A percentile compares a stretch with the other conserved stretches of the same genome.
These are phyloP conservation scores for Apostasia shenzhenica DNA, from an alignment of 106 monocot genomes.

Conservation along the genomic window DNA sequence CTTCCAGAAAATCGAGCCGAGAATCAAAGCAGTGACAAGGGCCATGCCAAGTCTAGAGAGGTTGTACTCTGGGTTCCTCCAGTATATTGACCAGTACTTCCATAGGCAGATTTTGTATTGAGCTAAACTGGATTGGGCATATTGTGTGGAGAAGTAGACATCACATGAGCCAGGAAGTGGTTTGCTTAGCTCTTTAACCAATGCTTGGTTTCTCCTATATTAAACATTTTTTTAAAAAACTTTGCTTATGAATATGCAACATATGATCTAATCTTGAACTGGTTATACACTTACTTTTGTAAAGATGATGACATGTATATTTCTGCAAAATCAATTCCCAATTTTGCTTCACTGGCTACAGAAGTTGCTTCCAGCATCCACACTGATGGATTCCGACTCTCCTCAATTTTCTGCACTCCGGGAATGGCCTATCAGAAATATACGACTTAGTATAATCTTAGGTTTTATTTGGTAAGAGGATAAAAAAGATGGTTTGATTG, in stretches of 20 bases:
- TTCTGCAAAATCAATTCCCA: constrained; percentile 57
- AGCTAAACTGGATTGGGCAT: constrained; percentile 15
- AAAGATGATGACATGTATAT: constrained; percentile 38
- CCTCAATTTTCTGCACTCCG: constrained; percentile 55
- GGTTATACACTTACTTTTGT: constrained; percentile 28
- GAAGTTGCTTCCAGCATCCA: constrained; percentile 82
- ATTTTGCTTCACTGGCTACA: constrained; percentile 37
- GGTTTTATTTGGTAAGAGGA: not conserved
- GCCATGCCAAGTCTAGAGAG: constrained; percentile 35
- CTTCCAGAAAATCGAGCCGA: constrained; percentile 73
- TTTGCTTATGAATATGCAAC: not conserved
- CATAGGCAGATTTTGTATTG: constrained; percentile 48
- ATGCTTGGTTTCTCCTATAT: constrained; percentile 43
- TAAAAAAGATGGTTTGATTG: too few species aligned
- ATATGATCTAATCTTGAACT: not conserved
- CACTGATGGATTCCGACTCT: constrained; percentile 62
- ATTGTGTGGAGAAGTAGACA: constrained; percentile 33
- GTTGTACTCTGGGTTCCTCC: constrained; percentile 61
- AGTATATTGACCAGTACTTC: constrained; percentile 61
- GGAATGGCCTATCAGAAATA: constrained; percentile 41
- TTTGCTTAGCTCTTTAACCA: constrained; percentile 38
- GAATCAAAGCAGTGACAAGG: constrained; percentile 23
- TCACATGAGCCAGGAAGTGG: constrained; percentile 35
- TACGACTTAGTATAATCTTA: not conserved
- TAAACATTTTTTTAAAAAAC: not conserved